Evolutionary conservation across 192 early-diverging fungal species (phyloP).

Genomic region (Geranomyces michiganensis): DNA sequence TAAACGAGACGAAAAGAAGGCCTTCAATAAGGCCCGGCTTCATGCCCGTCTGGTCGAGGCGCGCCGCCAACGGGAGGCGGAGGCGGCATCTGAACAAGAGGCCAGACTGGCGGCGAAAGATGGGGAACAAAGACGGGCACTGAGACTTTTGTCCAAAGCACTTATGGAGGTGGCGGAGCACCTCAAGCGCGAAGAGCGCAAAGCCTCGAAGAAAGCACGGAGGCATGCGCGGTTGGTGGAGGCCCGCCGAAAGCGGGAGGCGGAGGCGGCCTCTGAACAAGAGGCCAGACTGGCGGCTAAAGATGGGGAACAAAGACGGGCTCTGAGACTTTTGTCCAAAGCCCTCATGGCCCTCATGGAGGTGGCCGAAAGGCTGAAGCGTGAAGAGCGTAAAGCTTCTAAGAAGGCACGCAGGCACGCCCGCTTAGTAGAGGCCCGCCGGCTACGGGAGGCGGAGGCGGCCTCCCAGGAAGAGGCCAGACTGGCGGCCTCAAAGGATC

Average conservation of each 20-base stretch:
- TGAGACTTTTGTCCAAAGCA: too few relatives aligned
- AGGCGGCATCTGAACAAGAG: background rate
- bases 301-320: background rate
- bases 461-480: conserved; percentile 2
- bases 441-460: background rate
- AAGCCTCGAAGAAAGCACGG: background rate
- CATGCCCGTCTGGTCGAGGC: background rate
- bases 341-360: background rate
- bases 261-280: background rate
- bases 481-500: background rate
- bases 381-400: too few relatives aligned
- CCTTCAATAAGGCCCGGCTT: too few relatives aligned
- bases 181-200: background rate
- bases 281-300: background rate
- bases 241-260: background rate
- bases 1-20: too few relatives aligned
- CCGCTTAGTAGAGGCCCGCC: background rate
- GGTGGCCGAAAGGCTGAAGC: too few relatives aligned
- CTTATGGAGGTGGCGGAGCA: background rate
- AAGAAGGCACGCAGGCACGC: background rate
- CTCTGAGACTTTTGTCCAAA: background rate
- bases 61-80: background rate
- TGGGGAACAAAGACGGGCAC: too few relatives aligned
- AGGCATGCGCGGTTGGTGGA: background rate
- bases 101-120: too few relatives aligned